Percentiles rank a stretch among this genome's conserved stretches.
phyloP scores from a whole-genome alignment of 2,329 filamentous ascomycete species.

The Cercospora sp. region DNA sequence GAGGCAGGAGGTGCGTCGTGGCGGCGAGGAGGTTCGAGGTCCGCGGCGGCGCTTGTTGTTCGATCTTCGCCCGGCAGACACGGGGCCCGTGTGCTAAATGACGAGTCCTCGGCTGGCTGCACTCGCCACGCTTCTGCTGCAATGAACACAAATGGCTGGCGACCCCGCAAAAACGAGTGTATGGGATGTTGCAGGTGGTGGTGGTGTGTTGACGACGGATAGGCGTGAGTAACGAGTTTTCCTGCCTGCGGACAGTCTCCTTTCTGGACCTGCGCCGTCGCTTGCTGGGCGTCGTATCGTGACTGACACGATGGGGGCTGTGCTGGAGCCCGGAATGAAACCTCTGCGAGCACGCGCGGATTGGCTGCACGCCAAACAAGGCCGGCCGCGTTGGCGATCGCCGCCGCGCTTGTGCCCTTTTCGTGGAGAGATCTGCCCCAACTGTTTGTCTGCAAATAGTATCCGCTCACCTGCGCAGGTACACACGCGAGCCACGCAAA shows the following conservation, averaged over 20 bases:
- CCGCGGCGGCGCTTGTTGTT: neutral
- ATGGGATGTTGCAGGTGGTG: neutral
- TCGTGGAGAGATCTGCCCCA: slow-evolving; percentile 3
- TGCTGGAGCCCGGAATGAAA: neutral
- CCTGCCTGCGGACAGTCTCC: neutral
- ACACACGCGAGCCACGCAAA: neutral
- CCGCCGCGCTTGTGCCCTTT: neutral
- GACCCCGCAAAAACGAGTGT: neutral
- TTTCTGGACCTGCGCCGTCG: neutral
- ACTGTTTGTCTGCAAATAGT: neutral
- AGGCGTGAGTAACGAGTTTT: neutral
- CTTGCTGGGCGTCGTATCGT: neutral
- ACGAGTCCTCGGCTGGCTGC: neutral
- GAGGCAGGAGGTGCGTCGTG: slow-evolving; percentile 2
- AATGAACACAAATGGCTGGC: neutral
- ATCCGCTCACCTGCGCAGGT: neutral
- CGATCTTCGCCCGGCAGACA: neutral
- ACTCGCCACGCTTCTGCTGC: neutral
- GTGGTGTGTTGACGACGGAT: neutral
- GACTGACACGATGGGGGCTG: slow-evolving; percentile 2
- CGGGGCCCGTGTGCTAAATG: neutral
- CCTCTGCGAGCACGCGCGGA: neutral
- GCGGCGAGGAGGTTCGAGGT: neutral
- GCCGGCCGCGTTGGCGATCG: neutral
- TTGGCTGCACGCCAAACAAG: neutral